These are phyloP conservation scores for Pleomassaria siparia DNA, from an alignment of 2,329 filamentous ascomycete species.

Conservation along the genomic window DNA sequence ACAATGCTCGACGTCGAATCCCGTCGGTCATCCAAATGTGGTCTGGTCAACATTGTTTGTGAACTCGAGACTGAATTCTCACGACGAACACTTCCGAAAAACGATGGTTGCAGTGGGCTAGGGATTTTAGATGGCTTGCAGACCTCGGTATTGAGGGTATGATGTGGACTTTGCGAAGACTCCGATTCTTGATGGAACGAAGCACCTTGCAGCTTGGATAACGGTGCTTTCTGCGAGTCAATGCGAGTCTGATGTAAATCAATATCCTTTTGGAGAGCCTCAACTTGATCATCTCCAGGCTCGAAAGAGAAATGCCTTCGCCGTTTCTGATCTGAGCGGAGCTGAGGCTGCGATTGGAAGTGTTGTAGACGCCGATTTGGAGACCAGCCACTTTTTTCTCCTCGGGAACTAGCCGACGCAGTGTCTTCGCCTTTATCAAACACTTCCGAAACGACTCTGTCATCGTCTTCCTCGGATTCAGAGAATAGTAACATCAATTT, in stretches of 20 bases:
- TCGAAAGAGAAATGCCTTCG: conserved; percentile 48
- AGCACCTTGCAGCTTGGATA: not conserved
- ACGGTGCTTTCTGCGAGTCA: conserved; percentile 10
- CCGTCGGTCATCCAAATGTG: conserved; percentile 23
- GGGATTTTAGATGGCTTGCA: conserved; percentile 44
- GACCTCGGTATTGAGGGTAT: conserved; percentile 11
- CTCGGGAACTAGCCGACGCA: not conserved
- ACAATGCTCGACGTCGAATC: conserved; percentile 33
- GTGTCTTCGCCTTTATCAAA: not conserved
- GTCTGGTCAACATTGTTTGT: conserved; percentile 27
- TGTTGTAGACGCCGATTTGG: conserved; percentile 9
- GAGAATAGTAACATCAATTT: conserved; percentile 38
- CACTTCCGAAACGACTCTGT: not conserved
- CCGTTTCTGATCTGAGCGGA: conserved; percentile 19
- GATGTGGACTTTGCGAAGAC: not conserved
- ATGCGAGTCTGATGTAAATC: conserved; percentile 7
- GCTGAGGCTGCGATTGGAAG: conserved; percentile 21
- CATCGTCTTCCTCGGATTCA: conserved; percentile 4
- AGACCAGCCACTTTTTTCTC: conserved; percentile 3
- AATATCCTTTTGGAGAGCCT: conserved; percentile 17
- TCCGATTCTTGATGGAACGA: not conserved
- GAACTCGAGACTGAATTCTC: conserved; percentile 43
- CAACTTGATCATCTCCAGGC: conserved; percentile 43
- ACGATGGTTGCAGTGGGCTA: conserved; percentile 41
- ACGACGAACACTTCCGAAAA: conserved; percentile 38